A percentile compares a stretch with the other conserved stretches of the same genome.
These are phyloP conservation scores for Scheffersomyces coipomensis DNA, from an alignment of 805 yeast genomes.

Conservation along the genomic window DNA sequence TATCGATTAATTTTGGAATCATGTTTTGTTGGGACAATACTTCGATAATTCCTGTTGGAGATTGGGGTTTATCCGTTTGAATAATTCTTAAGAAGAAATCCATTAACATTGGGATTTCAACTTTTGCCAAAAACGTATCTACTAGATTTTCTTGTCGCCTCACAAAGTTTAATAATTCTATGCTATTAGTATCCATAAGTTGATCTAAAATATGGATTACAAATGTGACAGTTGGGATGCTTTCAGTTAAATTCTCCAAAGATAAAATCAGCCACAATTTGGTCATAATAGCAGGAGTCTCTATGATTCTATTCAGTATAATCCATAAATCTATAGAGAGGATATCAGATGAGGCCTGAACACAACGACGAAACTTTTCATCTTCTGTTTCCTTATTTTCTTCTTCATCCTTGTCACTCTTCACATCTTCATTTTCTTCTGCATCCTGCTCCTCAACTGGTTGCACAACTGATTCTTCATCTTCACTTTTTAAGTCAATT, in stretches of 20 bases:
- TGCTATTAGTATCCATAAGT: constrained; percentile 61
- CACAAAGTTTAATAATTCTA: constrained; percentile 70
- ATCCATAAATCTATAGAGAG: constrained; percentile 43
- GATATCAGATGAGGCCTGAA: constrained; percentile 40
- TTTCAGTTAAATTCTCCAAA: constrained; percentile 30
- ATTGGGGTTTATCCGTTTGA: constrained; percentile 88
- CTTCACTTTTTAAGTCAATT: not conserved
- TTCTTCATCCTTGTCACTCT: constrained; percentile 8
- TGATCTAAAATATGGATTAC: constrained; percentile 73
- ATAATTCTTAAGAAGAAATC: constrained; percentile 87
- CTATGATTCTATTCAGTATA: constrained; percentile 40
- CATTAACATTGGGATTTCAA: constrained; percentile 92
- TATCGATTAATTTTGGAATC: constrained; percentile 69
- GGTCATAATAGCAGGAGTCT: constrained; percentile 37
- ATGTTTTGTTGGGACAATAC: constrained; percentile 69
- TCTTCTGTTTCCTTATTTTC: constrained; percentile 25
- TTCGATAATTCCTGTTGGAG: constrained; percentile 84
- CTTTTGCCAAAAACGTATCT: constrained; percentile 76
- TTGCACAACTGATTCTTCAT: constrained; percentile 4
- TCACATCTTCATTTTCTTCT: constrained; percentile 10
- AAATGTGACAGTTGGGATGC: constrained; percentile 38
- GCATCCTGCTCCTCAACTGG: constrained; percentile 7
- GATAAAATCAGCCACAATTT: constrained; percentile 41
- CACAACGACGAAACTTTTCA: constrained; percentile 33
- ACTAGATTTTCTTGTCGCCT: constrained; percentile 69